These are phyloP conservation scores for Fusarium sp. DNA, from an alignment of 2,329 filamentous ascomycete species.

Conservation along the genomic window DNA sequence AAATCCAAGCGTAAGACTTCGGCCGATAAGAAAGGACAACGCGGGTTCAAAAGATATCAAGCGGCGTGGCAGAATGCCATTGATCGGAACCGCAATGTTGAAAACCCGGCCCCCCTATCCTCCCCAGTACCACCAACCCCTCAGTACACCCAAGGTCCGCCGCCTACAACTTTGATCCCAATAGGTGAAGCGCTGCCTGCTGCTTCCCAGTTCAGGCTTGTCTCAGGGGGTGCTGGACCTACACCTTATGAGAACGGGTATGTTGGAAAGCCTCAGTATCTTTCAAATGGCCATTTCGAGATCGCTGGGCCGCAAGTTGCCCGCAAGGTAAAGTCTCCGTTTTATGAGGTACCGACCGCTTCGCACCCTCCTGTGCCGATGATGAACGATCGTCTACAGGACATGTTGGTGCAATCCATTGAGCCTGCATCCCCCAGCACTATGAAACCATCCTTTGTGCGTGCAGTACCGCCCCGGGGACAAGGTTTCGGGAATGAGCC, in stretches of 20 bases:
- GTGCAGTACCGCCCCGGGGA: slow-evolving; percentile 49
- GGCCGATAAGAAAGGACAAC: slow-evolving; percentile 54
- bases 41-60: slow-evolving; percentile 63
- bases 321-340: slow-evolving; percentile 48
- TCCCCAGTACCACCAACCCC: slow-evolving; percentile 21
- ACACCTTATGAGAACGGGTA: slow-evolving; percentile 48
- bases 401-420: slow-evolving; percentile 62
- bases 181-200: slow-evolving; percentile 33
- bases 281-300: slow-evolving; percentile 36
- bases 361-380: slow-evolving; percentile 38
- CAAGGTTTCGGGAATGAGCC: slow-evolving; percentile 42
- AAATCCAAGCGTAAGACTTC: slow-evolving; percentile 49
- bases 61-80: slow-evolving; percentile 59
- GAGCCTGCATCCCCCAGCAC: slow-evolving; percentile 57
- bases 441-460: slow-evolving; percentile 54
- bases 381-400: slow-evolving; percentile 49
- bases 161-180: slow-evolving; percentile 16
- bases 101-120: slow-evolving; percentile 20
- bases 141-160: slow-evolving; percentile 27
- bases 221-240: slow-evolving; percentile 35
- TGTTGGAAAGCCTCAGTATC: slow-evolving; percentile 42
- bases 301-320: slow-evolving; percentile 33
- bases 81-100: slow-evolving; percentile 44
- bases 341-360: slow-evolving; percentile 37
- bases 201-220: slow-evolving; percentile 38